phyloP scores from a whole-genome alignment of 768 basidiomycete species.

The Mycena epipterygia region DNA sequence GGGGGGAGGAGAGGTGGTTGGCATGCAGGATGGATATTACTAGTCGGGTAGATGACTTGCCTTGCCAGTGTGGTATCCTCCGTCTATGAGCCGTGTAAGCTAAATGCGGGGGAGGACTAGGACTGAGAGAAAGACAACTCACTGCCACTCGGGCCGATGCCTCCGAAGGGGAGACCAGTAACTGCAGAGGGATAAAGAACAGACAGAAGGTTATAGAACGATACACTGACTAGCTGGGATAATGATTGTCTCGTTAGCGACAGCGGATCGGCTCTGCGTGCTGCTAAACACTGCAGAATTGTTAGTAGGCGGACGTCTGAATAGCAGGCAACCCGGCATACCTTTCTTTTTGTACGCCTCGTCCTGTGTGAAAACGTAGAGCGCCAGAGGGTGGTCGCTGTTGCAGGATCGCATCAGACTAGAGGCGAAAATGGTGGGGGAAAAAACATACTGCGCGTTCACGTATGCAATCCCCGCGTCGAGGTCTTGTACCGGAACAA shows the following conservation, averaged over 20 bases:
- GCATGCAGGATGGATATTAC: neutral
- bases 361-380: conserved; percentile 84
- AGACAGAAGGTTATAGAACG: neutral
- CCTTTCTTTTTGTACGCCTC: conserved; percentile 72
- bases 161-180: conserved; percentile 81
- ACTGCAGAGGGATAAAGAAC: conserved; percentile 44
- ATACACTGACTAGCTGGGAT: conserved; percentile 65
- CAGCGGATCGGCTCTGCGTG: conserved; percentile 78
- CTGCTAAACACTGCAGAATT: conserved; percentile 68
- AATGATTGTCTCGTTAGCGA: conserved; percentile 80
- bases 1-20: neutral
- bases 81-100: conserved; percentile 54
- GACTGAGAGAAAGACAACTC: no score
- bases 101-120: neutral
- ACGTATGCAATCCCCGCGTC: conserved; percentile 82
- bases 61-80: conserved; percentile 81
- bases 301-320: neutral
- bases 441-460: conserved; percentile 62
- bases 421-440: neutral
- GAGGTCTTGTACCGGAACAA: conserved; percentile 77
- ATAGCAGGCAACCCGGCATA: conserved; percentile 39
- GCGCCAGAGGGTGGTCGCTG: conserved; percentile 80
- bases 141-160: conserved; percentile 82
- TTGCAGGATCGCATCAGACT: neutral
- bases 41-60: conserved; percentile 15